Evolutionary conservation across 2,329 filamentous ascomycete genomes (phyloP).

Genomic region (Rhynchosporium agropyri): DNA sequence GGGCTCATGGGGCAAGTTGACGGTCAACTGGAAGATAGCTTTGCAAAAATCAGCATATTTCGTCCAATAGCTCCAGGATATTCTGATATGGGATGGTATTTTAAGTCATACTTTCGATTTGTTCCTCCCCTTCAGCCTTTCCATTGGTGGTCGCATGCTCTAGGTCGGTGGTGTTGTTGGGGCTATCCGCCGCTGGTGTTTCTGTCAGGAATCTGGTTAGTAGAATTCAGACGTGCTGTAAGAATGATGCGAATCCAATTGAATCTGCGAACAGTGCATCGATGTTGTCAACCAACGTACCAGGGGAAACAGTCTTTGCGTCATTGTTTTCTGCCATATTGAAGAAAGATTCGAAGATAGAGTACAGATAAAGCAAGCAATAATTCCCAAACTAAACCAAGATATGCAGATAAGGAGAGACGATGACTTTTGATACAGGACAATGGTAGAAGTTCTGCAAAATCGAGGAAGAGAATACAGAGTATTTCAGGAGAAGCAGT

Average conservation of each 20-base stretch:
- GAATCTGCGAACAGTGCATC: background rate
- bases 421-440: conserved; percentile 18
- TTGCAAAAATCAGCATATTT: conserved; percentile 36
- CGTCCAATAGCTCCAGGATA: background rate
- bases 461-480: conserved; percentile 21
- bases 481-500: conserved; percentile 18
- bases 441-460: conserved; percentile 24
- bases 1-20: conserved; percentile 79
- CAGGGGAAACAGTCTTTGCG: conserved; percentile 35
- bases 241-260: background rate
- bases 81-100: background rate
- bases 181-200: conserved; percentile 25
- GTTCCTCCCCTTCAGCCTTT: conserved; percentile 37
- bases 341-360: conserved; percentile 26
- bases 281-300: conserved; percentile 30
- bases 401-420: conserved; percentile 27
- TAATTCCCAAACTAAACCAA: background rate
- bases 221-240: background rate
- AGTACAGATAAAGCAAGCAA: conserved; percentile 27
- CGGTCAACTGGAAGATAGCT: conserved; percentile 65
- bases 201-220: conserved; percentile 28
- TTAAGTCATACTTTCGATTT: conserved; percentile 38
- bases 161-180: conserved; percentile 29
- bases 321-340: conserved; percentile 41
- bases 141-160: conserved; percentile 34